Evolutionary conservation across 129 eudicot species (phyloP).

Genomic region (Tanacetum coccineum): DNA sequence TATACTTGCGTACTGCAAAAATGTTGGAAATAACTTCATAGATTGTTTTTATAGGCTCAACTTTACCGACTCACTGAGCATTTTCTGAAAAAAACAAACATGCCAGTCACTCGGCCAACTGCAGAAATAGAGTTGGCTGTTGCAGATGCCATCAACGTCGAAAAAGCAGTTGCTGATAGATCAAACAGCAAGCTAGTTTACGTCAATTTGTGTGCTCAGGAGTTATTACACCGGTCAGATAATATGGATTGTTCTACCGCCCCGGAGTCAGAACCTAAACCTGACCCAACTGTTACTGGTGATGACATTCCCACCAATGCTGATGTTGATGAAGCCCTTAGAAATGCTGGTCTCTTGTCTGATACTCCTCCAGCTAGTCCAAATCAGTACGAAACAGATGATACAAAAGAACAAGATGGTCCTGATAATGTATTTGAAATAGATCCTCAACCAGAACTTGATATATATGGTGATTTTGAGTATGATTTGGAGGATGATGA

Average conservation of each 20-base stretch:
- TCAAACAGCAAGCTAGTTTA: slow-evolving; percentile 87
- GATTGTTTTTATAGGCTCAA: slow-evolving; percentile 56
- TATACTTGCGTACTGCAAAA: not conserved
- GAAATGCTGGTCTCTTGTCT: slow-evolving; percentile 76
- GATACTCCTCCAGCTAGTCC: slow-evolving; percentile 89
- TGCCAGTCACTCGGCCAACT: slow-evolving; percentile 51
- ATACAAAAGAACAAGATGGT: slow-evolving; percentile 37
- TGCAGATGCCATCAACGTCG: slow-evolving; percentile 87
- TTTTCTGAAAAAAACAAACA: slow-evolving; percentile 69
- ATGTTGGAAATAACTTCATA: slow-evolving; percentile 5
- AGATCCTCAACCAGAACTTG: slow-evolving; percentile 73
- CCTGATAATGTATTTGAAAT: slow-evolving; percentile 76
- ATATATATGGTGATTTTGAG: slow-evolving; percentile 92
- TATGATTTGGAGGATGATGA: slow-evolving; percentile 87
- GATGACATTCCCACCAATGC: slow-evolving; percentile 28
- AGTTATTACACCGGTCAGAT: slow-evolving; percentile 50
- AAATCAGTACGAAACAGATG: slow-evolving; percentile 28
- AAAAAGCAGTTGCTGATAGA: slow-evolving; percentile 70
- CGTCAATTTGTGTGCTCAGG: slow-evolving; percentile 80
- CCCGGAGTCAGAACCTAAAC: slow-evolving; percentile 34
- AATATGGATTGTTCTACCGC: slow-evolving; percentile 18
- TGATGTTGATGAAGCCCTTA: slow-evolving; percentile 72
- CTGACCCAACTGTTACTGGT: slow-evolving; percentile 21
- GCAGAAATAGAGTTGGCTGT: slow-evolving; percentile 89
- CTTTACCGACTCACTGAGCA: slow-evolving; percentile 87